Evolutionary conservation across 2,329 filamentous ascomycete genomes (phyloP).

Genomic region (Penicillium sp.): DNA sequence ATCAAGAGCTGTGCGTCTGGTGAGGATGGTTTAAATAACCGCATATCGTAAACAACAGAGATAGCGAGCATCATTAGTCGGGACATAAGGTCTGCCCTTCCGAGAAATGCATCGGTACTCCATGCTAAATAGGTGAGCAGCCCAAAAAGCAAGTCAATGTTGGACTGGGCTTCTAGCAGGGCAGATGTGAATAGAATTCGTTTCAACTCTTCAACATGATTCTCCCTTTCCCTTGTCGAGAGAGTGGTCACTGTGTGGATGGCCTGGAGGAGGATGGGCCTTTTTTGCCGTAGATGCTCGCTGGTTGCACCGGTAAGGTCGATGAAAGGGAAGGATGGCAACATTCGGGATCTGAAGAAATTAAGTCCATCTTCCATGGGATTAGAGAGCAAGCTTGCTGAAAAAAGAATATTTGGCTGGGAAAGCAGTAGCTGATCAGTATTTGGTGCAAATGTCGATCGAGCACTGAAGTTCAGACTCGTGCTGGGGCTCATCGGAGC

Average conservation of each 20-base stretch:
- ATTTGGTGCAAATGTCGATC: neutral
- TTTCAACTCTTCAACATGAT: conserved; percentile 37
- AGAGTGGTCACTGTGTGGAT: conserved; percentile 40
- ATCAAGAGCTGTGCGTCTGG: conserved; percentile 37
- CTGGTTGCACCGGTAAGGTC: conserved; percentile 33
- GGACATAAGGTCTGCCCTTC: conserved; percentile 34
- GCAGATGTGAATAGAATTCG: conserved; percentile 32
- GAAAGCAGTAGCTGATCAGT: neutral
- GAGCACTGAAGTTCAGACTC: neutral
- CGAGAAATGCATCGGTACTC: conserved; percentile 43
- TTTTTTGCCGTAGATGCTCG: conserved; percentile 35
- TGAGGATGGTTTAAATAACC: conserved; percentile 36
- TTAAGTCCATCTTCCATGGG: conserved; percentile 27
- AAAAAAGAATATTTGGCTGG: neutral
- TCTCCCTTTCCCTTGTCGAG: conserved; percentile 32
- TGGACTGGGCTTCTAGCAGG: conserved; percentile 34
- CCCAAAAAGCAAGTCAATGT: conserved; percentile 42
- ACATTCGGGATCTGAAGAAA: conserved; percentile 39
- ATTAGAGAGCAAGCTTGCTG: too few species aligned
- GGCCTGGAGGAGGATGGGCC: conserved; percentile 42
- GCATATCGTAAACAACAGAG: conserved; percentile 44
- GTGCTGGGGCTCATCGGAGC: neutral
- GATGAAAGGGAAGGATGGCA: conserved; percentile 43
- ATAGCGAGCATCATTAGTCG: conserved; percentile 44
- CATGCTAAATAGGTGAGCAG: conserved; percentile 44